Conservation (phyloP, 345 rosid species). For the Mallotus nudiflorus region DNA sequence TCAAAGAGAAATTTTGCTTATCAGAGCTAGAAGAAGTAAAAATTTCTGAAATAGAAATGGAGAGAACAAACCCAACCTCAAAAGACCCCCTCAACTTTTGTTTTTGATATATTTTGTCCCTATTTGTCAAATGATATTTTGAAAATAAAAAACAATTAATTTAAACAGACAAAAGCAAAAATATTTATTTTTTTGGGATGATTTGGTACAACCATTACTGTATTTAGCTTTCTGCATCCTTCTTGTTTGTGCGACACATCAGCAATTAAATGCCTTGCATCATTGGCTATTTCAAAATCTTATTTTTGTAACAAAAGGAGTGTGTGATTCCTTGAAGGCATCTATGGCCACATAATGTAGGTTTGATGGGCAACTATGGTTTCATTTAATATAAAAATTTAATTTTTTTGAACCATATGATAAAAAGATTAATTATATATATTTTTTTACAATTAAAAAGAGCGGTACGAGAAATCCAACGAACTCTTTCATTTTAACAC, state of each 20-base stretch:
- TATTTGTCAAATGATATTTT: conserved; percentile 5
- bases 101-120: conserved; percentile 26
- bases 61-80: conserved; percentile 12
- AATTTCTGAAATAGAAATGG: conserved; percentile 10
- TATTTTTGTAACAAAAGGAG: too few species aligned
- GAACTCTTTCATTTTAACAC: too few species aligned
- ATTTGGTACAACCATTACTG: neutral
- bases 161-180: neutral
- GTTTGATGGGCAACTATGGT: too few species aligned
- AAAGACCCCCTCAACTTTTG: neutral
- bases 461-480: too few species aligned
- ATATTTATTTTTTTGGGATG: neutral
- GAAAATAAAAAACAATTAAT: neutral
- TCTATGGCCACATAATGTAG: too few species aligned
- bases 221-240: neutral
- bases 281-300: too few species aligned
- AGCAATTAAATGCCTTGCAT: too few species aligned
- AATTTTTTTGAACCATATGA: too few species aligned
- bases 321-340: too few species aligned
- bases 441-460: too few species aligned
- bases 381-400: too few species aligned
- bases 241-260: neutral
- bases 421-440: too few species aligned
- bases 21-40: conserved; percentile 13
- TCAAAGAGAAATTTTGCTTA: neutral